Evolutionary conservation across 2,329 filamentous ascomycete genomes (phyloP), one percentile per base, ranked within the genome.

Genomic region (Coniochaeta sp.): DNA sequence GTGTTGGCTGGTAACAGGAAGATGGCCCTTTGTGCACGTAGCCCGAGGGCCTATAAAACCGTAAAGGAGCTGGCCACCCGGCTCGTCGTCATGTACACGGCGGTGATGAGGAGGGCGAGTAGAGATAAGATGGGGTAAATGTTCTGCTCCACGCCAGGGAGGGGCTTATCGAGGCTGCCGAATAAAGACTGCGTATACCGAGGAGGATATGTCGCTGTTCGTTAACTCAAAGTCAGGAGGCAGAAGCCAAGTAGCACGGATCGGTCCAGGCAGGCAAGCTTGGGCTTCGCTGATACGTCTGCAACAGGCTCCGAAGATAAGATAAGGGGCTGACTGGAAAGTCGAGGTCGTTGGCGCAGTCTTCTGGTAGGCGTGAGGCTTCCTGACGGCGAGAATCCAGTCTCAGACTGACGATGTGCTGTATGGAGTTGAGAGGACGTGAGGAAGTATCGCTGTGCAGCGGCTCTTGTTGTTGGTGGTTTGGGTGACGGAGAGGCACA

Each of bases 51-150:
- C 64, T 69, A 70, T 40, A 64, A 60, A 64, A 66, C 65, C 54
- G 63, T 64, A 59, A 67, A 67, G 62, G 65, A 67, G 66, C 67
- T 63, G 64, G 61, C 60, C 33, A 64, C 61, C 50, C 66, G 65
- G 61, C 58, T 64, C 62, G 66, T 66, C 67, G 68, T 68, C 69
- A 72, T 73, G 70, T 71, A 71, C 64, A 63, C 65, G 62, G 52
- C 58, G 59, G 60, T 26, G 47, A 57, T 59, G 60, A 61, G 60
- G 63, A 38, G 58, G 58, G 34, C 34, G 12, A 36, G 5, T 14
- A 36, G 34, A 36, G 34, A 12, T 3, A 36, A 36, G 34, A 12
- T n/a, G 3, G 4, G 19, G 19, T n/a, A 12, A n/a, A 57, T 57
- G 33, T 31, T 54, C n/a, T 2, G 36, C 9, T 24, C 60, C 60